Base-by-base conservation (phyloP, 495 filamentous ascomycete species). In the Glarea lozoyensis region DNA sequence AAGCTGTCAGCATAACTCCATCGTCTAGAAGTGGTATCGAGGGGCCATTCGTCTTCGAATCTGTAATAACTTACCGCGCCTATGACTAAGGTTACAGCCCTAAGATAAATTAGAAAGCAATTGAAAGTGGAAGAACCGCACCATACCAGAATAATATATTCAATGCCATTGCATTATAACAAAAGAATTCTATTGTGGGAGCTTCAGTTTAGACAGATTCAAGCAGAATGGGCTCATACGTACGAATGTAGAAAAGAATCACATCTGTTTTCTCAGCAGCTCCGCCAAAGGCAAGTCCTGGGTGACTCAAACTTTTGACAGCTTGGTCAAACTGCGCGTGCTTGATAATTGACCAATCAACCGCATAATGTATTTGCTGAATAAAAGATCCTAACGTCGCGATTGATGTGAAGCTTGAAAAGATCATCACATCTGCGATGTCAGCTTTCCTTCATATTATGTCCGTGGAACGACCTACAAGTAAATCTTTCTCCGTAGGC, bases 241-340 rank as follows among this genome's bases (percentile, higher is more conserved):
- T 45, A 65, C 68, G 69, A 42, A 71, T 69, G 45, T 69, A 68
- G 38, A 67, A 70, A 9, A 72, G 57, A 0, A 65, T 58, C 19
- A 65, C 44, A 35, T 72, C 67, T 9, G 68, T 31, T 9, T 60
- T 66, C 7, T 56, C 55, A 25, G 67, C 64, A 0, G 52, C 52
- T n/a, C 69, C 67, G 2, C 65, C 62, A 42, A 72, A 64, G 45
- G 62, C 65, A 9, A 72, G 49, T 36, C 68, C 69, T 1, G 66
- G 63, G 21, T 60, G 55, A 10, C 53, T 61, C 4, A 61, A 50
- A 36, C 66, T 57, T 4, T 35, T 33, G 4, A 57, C 40, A 16
- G 61, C 48, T 27, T 69, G 62, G 6, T 61, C 31, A 30, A 60
- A 62, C 40, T 73, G 63, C 12, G 49, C 55, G 11, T 55, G 51